Evolutionary conservation across 2,329 filamentous ascomycete species (phyloP).

Genomic region (Fusarium marasasianum): DNA sequence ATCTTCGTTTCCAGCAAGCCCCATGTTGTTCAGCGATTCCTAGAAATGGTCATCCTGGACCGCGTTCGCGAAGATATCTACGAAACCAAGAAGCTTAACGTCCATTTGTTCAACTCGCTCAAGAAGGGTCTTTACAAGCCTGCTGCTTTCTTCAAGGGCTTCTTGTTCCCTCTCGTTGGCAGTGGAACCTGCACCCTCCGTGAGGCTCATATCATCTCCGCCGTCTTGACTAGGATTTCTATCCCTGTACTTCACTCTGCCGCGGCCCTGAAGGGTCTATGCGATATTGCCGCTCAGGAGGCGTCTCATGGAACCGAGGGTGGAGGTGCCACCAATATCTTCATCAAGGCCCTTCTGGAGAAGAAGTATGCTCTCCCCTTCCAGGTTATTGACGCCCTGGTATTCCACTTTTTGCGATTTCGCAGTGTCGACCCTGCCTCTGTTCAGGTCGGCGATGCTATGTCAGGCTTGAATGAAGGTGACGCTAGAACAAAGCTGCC

Average conservation of each 20-base stretch:
- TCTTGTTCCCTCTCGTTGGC: constrained; percentile 88
- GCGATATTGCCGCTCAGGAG: constrained; percentile 93
- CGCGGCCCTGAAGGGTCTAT: constrained; percentile 88
- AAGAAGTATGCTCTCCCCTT: constrained; percentile 97
- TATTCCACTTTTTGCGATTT: constrained; percentile 97
- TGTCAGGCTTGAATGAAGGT: constrained; percentile 58
- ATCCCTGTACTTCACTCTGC: constrained; percentile 93
- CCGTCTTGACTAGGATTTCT: constrained; percentile 83
- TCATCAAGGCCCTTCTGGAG: constrained; percentile 91
- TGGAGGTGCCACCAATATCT: constrained; percentile 91
- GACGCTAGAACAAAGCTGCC: constrained; percentile 74
- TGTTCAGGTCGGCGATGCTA: constrained; percentile 62
- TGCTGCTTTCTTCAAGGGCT: constrained; percentile 94
- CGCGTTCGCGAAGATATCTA: constrained; percentile 93
- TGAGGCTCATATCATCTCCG: constrained; percentile 91
- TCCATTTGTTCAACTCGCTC: constrained; percentile 91
- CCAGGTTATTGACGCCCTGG: constrained; percentile 91
- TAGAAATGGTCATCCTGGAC: constrained; percentile 87
- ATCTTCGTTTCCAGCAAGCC: constrained; percentile 92
- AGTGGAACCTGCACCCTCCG: constrained; percentile 89
- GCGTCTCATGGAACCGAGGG: constrained; percentile 84
- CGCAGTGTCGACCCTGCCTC: constrained; percentile 72
- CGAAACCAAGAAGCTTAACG: constrained; percentile 93
- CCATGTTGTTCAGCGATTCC: constrained; percentile 81
- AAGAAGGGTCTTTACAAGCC: constrained; percentile 96